These are phyloP conservation scores for Chaetomium globosum DNA, from an alignment of 2,329 filamentous ascomycete species.

Conservation along the genomic window DNA sequence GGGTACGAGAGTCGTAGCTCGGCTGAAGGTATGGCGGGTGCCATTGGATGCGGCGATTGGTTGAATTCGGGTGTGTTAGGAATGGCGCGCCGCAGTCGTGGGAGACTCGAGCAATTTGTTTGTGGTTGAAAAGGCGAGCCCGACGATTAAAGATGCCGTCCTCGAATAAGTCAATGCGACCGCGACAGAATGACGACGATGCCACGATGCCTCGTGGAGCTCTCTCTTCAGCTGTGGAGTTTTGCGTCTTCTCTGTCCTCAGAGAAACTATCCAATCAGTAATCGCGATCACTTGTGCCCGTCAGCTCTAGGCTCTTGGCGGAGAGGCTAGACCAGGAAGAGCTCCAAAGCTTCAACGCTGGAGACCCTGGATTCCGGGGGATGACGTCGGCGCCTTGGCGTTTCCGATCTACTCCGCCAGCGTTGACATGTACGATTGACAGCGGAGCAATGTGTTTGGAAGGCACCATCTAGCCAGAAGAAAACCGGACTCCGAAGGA, in stretches of 20 bases:
- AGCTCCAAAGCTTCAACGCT: slow-evolving; percentile 7
- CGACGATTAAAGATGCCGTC: background rate
- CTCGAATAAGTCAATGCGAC: background rate
- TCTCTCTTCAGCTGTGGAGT: background rate
- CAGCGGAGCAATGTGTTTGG: too few relatives aligned
- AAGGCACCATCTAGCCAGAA: too few relatives aligned
- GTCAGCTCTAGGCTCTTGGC: slow-evolving; percentile 9
- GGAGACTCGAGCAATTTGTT: background rate
- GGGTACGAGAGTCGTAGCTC: slow-evolving; percentile 77
- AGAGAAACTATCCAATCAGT: slow-evolving; percentile 18
- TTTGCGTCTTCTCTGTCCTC: slow-evolving; percentile 23
- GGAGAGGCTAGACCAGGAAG: background rate
- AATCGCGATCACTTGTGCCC: background rate
- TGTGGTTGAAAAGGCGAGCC: background rate
- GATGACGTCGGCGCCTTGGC: slow-evolving; percentile 19
- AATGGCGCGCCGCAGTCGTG: background rate
- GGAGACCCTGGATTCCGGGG: background rate
- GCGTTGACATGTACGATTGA: too few relatives aligned
- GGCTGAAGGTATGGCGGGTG: slow-evolving; percentile 50
- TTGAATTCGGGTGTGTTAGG: background rate
- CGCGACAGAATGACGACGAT: slow-evolving; percentile 9
- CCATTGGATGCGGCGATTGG: slow-evolving; percentile 30
- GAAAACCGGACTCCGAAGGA: too few relatives aligned
- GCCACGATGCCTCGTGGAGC: slow-evolving; percentile 5
- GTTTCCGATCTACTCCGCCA: background rate